Conservation (phyloP, 805 yeast species). For the Suhomyces xylopsoci region DNA sequence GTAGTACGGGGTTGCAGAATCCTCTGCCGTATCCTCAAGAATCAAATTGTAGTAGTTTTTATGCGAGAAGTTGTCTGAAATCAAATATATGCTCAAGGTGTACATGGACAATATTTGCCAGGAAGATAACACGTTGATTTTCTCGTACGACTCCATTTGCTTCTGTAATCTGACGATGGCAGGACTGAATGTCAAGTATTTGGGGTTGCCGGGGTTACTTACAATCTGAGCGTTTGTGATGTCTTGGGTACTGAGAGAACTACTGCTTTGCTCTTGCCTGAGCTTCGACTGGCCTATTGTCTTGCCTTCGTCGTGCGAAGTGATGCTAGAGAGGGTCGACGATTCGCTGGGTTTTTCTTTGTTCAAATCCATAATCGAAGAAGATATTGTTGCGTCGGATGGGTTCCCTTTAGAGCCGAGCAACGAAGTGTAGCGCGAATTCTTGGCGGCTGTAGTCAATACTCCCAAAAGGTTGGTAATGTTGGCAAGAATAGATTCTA, state of each 20-base stretch:
- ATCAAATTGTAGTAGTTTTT: slow-evolving; percentile 27
- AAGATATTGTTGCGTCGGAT: slow-evolving; percentile 23
- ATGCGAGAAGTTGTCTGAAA: slow-evolving; percentile 24
- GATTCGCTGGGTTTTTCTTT: slow-evolving; percentile 9
- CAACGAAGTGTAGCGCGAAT: slow-evolving; percentile 3
- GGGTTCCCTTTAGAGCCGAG: not conserved
- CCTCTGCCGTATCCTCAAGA: slow-evolving; percentile 17
- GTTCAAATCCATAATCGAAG: slow-evolving; percentile 35
- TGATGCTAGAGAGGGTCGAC: slow-evolving; percentile 2
- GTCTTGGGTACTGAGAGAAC: slow-evolving; percentile 19
- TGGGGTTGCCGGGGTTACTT: slow-evolving; percentile 23
- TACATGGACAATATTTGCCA: slow-evolving; percentile 44
- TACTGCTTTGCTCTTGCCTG: slow-evolving; percentile 15
- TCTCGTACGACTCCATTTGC: slow-evolving; percentile 27
- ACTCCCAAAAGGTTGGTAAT: slow-evolving; percentile 28
- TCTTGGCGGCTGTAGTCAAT: slow-evolving; percentile 7
- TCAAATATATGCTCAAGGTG: slow-evolving; percentile 25
- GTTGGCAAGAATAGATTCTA: slow-evolving; percentile 22
- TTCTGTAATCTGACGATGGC: slow-evolving; percentile 39
- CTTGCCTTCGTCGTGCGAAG: slow-evolving; percentile 1
- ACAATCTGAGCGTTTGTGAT: slow-evolving; percentile 18
- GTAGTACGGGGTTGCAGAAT: slow-evolving; percentile 12
- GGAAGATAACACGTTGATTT: slow-evolving; percentile 34
- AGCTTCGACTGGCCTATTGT: slow-evolving; percentile 1
- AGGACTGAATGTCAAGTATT: slow-evolving; percentile 22